phyloP scores from a whole-genome alignment of 2,329 filamentous ascomycete genomes.

The Hypoxylon sp. region DNA sequence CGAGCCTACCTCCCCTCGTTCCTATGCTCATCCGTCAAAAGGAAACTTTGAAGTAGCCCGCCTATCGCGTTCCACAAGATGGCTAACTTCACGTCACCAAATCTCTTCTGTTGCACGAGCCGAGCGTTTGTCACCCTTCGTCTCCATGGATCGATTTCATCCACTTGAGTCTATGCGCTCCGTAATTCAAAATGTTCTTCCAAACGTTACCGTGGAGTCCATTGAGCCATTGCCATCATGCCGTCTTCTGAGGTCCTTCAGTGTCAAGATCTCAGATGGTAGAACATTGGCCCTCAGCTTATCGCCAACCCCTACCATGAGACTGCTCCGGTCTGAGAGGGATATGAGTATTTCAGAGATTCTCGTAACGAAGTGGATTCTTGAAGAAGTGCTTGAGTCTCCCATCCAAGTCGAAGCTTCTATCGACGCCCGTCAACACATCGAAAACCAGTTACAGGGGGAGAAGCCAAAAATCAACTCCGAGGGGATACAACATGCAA shows the following conservation, averaged over 20 bases:
- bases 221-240: constrained; percentile 56
- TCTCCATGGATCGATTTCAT: constrained; percentile 56
- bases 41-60: constrained; percentile 41
- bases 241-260: constrained; percentile 60
- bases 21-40: constrained; percentile 48
- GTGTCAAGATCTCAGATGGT: constrained; percentile 60
- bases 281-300: constrained; percentile 60
- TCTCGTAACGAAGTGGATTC: constrained; percentile 62
- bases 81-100: constrained; percentile 50
- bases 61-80: constrained; percentile 52
- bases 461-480: constrained; percentile 1
- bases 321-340: constrained; percentile 64
- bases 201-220: constrained; percentile 54
- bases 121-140: constrained; percentile 44
- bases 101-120: constrained; percentile 49
- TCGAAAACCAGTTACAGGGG: constrained; percentile 2
- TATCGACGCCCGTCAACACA: background rate
- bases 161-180: constrained; percentile 55
- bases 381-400: constrained; percentile 28
- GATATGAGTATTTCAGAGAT: constrained; percentile 62
- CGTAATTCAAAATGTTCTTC: constrained; percentile 55
- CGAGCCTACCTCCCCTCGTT: constrained; percentile 41
- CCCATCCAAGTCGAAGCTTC: constrained; percentile 4
- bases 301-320: constrained; percentile 59
- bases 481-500: constrained; percentile 28